Evolutionary conservation across 73 alveolate genomes (phyloP).

Genomic region (Uronychia setigera): DNA sequence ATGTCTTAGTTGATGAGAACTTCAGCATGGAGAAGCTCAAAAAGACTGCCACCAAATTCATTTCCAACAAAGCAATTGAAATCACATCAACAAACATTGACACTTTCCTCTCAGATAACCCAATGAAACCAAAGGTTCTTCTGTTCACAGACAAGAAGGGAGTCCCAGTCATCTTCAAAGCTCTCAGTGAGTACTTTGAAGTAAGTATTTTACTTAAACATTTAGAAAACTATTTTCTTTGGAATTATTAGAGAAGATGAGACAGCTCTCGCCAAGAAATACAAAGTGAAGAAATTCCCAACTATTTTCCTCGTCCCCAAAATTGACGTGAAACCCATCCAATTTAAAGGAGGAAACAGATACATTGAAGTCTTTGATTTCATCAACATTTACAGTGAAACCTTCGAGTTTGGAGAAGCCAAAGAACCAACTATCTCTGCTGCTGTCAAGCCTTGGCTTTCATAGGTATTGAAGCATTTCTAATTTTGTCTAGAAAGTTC

Average conservation of each 20-base stretch:
- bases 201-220: background rate
- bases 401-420: conserved; percentile 94
- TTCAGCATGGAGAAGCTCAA: conserved; percentile 51
- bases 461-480: conserved; percentile 51
- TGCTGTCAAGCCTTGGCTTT: conserved; percentile 95
- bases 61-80: conserved; percentile 86
- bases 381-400: conserved; percentile 93
- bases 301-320: conserved; percentile 79
- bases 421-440: conserved; percentile 77
- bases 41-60: conserved; percentile 76
- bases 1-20: conserved; percentile 73
- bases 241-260: conserved; percentile 91
- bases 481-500: conserved; percentile 84
- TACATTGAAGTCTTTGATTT: conserved; percentile 89
- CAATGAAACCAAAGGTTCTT: conserved; percentile 94
- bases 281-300: conserved; percentile 92
- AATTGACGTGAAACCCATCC: conserved; percentile 82
- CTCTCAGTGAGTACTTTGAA: conserved; percentile 86
- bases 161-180: conserved; percentile 90
- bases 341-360: conserved; percentile 91
- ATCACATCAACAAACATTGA: conserved; percentile 86
- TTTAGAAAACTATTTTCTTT: conserved; percentile 84
- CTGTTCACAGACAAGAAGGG: conserved; percentile 95
- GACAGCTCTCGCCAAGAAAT: conserved; percentile 81
- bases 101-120: conserved; percentile 85